Evolutionary conservation across 257 asterid genomes (phyloP), one percentile per base, ranked within the genome.

Genomic region (Nicotiana knightiana): DNA sequence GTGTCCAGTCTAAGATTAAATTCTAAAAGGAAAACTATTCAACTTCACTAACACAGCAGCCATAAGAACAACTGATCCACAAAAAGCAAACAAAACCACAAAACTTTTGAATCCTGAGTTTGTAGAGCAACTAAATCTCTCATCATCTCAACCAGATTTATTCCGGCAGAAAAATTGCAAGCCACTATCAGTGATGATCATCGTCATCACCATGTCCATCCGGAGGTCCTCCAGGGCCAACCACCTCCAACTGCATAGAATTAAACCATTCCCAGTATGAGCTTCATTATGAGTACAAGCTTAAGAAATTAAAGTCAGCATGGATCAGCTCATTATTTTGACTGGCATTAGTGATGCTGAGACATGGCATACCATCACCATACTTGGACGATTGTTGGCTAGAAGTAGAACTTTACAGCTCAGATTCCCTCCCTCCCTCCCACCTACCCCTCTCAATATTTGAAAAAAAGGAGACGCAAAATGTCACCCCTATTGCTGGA

Each of bases 211-310:
- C 93, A 77, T 91, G 91, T 75, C 93, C 96, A 33, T 92, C 98
- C 8, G 97, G 95, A 76, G 97, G 92, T 83, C 97, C 97, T 13
- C 97, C 97, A 1, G 93, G 90, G 73, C 98, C 98, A 77, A 94
- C 93, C 67, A 94, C 97, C 77, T 94, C 97, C 91, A 91, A 86
- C 98, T 94, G 95, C 76, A 76, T 57, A 83, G 35, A 65, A 77
- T 63, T 67, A 64, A 39, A 46, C 77, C 11, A 53, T 37, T 67
- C 6, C 55, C 21, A 28, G 55, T 13, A 64, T 81, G 65, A 81
- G 35, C 65, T 81, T 55, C 51, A 81, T 48, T 26, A 3, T 28
- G 17, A 24, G 37, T 17, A 24, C 35, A 46, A 28, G 53, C 61
- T 80, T 37, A 46, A 46, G 65, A 80, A 43, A 46, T 67, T 64